Conservation (phyloP, 2,329 filamentous ascomycete genomes). For the Fusarium multiceps region DNA sequence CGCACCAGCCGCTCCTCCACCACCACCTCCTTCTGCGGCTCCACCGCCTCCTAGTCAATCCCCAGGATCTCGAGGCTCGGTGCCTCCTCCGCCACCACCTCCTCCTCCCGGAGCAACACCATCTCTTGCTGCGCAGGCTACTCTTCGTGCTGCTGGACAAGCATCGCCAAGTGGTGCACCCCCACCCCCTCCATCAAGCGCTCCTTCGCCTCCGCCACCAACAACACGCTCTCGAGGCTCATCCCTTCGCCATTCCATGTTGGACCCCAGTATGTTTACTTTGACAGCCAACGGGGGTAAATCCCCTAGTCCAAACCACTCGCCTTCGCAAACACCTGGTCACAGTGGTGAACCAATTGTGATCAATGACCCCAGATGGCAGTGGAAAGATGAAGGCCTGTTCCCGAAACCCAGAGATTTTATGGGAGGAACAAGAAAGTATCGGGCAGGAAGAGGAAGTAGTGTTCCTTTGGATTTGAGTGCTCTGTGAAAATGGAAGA, state of each 20-base stretch:
- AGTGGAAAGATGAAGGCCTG: constrained; percentile 83
- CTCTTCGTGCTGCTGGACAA: constrained; percentile 58
- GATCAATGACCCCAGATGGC: constrained; percentile 85
- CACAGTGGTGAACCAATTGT: constrained; percentile 57
- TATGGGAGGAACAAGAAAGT: constrained; percentile 77
- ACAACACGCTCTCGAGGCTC: constrained; percentile 56
- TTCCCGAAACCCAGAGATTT: constrained; percentile 90
- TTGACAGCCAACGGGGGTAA: constrained; percentile 72
- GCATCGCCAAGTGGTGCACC: constrained; percentile 53
- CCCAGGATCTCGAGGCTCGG: constrained; percentile 46
- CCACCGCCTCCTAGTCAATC: constrained; percentile 54
- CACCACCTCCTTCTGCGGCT: constrained; percentile 52
- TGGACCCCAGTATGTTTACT: constrained; percentile 83
- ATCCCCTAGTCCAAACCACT: constrained; percentile 58
- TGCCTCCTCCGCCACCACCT: constrained; percentile 48
- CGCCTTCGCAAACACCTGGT: constrained; percentile 47
- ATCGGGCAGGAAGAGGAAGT: constrained; percentile 90
- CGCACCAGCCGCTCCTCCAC: constrained; percentile 55
- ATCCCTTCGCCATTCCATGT: constrained; percentile 68
- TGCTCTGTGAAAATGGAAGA: constrained; percentile 55
- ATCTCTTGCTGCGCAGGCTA: constrained; percentile 58
- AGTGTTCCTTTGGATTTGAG: constrained; percentile 91
- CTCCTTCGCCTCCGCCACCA: constrained; percentile 55
- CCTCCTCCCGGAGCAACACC: constrained; percentile 42
- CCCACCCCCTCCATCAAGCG: constrained; percentile 49